Conservation (phyloP, 192 early-diverging fungal genomes). For the Rhizoclosmatium globosum region DNA sequence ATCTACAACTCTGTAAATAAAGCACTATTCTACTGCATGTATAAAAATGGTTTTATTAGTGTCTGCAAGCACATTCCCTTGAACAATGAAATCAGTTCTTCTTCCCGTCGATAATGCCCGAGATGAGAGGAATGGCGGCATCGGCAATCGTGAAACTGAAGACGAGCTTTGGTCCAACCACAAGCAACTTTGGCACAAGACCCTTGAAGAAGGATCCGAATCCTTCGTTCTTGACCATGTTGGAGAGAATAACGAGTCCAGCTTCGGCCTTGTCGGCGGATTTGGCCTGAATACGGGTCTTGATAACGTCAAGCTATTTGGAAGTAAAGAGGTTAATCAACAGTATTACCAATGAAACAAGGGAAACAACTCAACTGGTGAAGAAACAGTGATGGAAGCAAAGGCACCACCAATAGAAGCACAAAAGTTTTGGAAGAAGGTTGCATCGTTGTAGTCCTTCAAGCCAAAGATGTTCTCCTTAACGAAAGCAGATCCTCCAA, state of each 20-base stretch:
- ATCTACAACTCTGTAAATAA: not conserved
- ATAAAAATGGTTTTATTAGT: not conserved
- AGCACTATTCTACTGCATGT: not conserved
- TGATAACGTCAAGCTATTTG: constrained; percentile 89
- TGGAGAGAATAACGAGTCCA: constrained; percentile 84
- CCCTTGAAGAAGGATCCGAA: constrained; percentile 94
- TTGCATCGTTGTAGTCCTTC: constrained; percentile 91
- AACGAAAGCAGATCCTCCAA: constrained; percentile 88
- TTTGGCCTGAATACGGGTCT: constrained; percentile 97
- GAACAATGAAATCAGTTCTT: constrained; percentile 1
- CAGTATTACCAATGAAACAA: not conserved
- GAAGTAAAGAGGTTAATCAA: not conserved
- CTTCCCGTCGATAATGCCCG: constrained; percentile 19
- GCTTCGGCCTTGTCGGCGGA: constrained; percentile 88
- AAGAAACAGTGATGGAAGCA: constrained; percentile 92
- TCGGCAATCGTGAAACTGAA: constrained; percentile 90
- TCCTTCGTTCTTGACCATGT: constrained; percentile 94
- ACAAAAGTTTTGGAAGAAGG: constrained; percentile 98
- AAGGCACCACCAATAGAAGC: constrained; percentile 95
- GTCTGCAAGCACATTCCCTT: not conserved
- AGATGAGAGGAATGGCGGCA: constrained; percentile 28
- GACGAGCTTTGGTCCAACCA: constrained; percentile 94
- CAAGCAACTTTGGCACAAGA: constrained; percentile 63
- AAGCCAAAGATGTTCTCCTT: constrained; percentile 94
- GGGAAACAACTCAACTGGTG: constrained; percentile 62